phyloP scores from a whole-genome alignment of 345 rosid genomes.

The Lepidium sativum region DNA sequence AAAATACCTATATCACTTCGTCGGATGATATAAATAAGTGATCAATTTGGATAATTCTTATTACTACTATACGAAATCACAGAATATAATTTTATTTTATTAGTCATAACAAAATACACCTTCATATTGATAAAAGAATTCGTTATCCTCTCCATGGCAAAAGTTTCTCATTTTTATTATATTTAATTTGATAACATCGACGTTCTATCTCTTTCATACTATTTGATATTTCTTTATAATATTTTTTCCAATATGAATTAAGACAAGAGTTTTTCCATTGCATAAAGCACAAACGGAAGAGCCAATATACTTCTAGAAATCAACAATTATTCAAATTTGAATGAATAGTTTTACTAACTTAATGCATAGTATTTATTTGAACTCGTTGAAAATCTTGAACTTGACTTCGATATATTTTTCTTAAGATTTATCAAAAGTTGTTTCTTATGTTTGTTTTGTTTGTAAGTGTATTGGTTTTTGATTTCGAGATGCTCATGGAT shows the following conservation, averaged over 20 bases:
- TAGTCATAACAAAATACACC: too few relatives aligned
- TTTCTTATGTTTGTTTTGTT: not conserved
- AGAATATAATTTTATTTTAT: too few relatives aligned
- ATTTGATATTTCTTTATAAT: not conserved
- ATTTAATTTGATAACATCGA: not conserved
- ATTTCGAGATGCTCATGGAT: too few relatives aligned
- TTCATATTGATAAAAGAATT: too few relatives aligned
- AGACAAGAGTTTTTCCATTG: not conserved
- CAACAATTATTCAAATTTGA: not conserved
- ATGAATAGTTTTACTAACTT: not conserved
- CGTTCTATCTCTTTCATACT: not conserved
- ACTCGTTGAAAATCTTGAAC: not conserved
- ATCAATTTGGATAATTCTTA: too few relatives aligned
- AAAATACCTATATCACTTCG: too few relatives aligned
- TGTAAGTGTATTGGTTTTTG: too few relatives aligned
- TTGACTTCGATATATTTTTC: not conserved
- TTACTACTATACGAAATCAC: too few relatives aligned
- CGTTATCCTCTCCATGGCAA: too few relatives aligned
- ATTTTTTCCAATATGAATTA: not conserved
- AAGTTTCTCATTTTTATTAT: too few relatives aligned
- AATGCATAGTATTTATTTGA: not conserved
- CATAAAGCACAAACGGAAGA: not conserved
- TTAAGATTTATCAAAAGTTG: not conserved
- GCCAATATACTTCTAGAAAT: not conserved
- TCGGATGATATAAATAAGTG: too few relatives aligned